phyloP scores from a whole-genome alignment of 2,329 filamentous ascomycete genomes.

The Aspergillus fischeri region DNA sequence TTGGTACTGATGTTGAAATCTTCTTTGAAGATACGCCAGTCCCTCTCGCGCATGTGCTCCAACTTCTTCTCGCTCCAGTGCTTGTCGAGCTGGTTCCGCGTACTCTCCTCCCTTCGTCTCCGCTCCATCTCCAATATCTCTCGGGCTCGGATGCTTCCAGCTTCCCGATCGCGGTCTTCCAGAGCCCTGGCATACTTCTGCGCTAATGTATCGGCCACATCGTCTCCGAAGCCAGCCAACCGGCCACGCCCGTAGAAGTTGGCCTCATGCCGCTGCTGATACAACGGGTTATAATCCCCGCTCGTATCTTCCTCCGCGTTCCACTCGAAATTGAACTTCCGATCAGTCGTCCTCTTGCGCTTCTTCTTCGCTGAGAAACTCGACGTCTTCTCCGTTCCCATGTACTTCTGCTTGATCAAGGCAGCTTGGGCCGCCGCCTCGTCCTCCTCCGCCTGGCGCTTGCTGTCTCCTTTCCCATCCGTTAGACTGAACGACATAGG shows the following conservation, averaged over 20 bases:
- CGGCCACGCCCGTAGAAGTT: constrained; percentile 67
- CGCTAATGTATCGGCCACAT: constrained; percentile 49
- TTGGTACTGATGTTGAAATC: constrained; percentile 97
- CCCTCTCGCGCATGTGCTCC: constrained; percentile 90
- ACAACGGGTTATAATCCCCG: constrained; percentile 75
- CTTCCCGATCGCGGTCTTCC: constrained; percentile 68
- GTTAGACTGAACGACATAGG: constrained; percentile 22
- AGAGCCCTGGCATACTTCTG: constrained; percentile 64
- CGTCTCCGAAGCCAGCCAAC: constrained; percentile 63
- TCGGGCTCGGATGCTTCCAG: constrained; percentile 70
- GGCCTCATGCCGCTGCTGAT: constrained; percentile 62
- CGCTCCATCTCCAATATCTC: constrained; percentile 83
- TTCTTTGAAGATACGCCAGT: constrained; percentile 99
- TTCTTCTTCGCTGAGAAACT: constrained; percentile 97
- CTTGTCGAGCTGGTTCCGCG: constrained; percentile 73
- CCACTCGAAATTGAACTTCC: constrained; percentile 99
- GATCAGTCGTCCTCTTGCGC: constrained; percentile 82
- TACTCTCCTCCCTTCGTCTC: constrained; percentile 67
- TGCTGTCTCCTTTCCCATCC: constrained; percentile 38
- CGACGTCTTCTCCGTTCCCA: constrained; percentile 84
- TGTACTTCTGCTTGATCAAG: constrained; percentile 75
- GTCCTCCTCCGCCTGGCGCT: constrained; percentile 48
- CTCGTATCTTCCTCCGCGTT: constrained; percentile 92
- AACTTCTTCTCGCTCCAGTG: constrained; percentile 95
- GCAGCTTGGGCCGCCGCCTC: constrained; percentile 66